A percentile compares a stretch with the other conserved stretches of the same genome.
phyloP scores from a whole-genome alignment of 495 filamentous ascomycete species.

The Aspergillus kassunensis region DNA sequence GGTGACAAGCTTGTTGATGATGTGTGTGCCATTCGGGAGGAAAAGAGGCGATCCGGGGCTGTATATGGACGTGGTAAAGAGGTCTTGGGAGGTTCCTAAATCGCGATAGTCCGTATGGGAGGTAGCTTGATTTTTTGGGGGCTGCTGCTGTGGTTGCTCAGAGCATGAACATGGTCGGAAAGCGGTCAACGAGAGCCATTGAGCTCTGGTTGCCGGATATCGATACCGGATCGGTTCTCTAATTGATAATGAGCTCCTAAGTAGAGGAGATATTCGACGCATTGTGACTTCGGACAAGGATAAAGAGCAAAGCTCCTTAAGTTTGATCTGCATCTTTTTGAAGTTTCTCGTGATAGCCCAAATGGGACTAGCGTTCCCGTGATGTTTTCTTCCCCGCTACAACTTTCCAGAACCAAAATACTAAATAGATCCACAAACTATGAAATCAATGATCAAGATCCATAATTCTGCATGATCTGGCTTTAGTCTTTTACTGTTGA shows the following conservation, averaged over 20 bases:
- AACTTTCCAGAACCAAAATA: neutral
- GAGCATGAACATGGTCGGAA: conserved; percentile 37
- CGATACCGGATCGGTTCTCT: neutral
- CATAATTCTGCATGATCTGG: neutral
- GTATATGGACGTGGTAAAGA: conserved; percentile 74
- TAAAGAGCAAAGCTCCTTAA: no score
- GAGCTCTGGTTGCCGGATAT: conserved; percentile 12
- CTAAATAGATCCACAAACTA: conserved; percentile 5
- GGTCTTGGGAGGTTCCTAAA: conserved; percentile 64
- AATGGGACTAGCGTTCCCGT: conserved; percentile 11
- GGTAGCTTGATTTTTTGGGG: conserved; percentile 15
- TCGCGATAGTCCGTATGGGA: conserved; percentile 63
- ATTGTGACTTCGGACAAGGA: conserved; percentile 8
- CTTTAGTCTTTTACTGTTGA: neutral
- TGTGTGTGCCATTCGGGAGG: conserved; percentile 75
- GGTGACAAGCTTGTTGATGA: conserved; percentile 81
- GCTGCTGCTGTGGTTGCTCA: conserved; percentile 22
- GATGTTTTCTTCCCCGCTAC: conserved; percentile 7
- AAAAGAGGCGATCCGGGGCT: conserved; percentile 89
- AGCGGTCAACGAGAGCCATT: conserved; percentile 34
- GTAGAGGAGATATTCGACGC: conserved; percentile 17
- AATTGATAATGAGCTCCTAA: conserved; percentile 4
- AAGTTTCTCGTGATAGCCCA: conserved; percentile 9
- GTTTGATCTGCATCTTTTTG: conserved; percentile 1
- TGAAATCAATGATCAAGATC: neutral